phyloP scores from a whole-genome alignment of 1,139 yeast genomes.

The Magnusiomyces magnusii region DNA sequence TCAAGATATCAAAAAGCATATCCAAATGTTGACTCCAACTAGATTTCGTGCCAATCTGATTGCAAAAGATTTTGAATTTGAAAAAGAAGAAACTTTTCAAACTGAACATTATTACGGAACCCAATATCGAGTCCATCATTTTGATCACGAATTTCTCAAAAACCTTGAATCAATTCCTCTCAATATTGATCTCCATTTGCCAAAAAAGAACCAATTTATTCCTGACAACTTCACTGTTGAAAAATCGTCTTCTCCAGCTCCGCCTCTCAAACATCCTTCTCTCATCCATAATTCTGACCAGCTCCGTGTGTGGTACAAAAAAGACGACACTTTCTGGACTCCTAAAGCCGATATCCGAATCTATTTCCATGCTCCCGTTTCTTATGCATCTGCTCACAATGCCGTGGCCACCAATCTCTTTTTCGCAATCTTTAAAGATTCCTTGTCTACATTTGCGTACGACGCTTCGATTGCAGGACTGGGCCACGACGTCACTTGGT shows the following conservation, averaged over 20 bases:
- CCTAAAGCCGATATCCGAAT: conserved; percentile 75
- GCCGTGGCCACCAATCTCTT: conserved; percentile 54
- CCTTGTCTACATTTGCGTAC: conserved; percentile 67
- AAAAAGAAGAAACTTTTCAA: conserved; percentile 36
- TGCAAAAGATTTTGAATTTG: conserved; percentile 28
- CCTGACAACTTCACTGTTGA: conserved; percentile 66
- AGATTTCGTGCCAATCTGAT: conserved; percentile 58
- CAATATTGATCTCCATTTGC: conserved; percentile 46
- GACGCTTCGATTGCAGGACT: conserved; percentile 82
- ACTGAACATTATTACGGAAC: conserved; percentile 90
- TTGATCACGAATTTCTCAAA: conserved; percentile 38
- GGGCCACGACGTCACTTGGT: conserved; percentile 47
- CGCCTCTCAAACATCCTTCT: conserved; percentile 42
- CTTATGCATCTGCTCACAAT: conserved; percentile 49
- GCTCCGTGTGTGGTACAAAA: conserved; percentile 73
- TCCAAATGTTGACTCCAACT: conserved; percentile 43
- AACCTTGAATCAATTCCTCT: conserved; percentile 33
- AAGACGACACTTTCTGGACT: conserved; percentile 81
- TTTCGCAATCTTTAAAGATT: conserved; percentile 66
- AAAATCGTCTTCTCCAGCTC: too few species aligned
- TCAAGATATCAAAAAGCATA: conserved; percentile 44
- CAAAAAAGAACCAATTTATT: conserved; percentile 66
- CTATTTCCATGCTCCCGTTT: conserved; percentile 55
- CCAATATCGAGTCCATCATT: conserved; percentile 47
- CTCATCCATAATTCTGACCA: conserved; percentile 39